Evolutionary conservation across 306 rosid genomes (phyloP).

Genomic region (Cucumis cinereus): DNA sequence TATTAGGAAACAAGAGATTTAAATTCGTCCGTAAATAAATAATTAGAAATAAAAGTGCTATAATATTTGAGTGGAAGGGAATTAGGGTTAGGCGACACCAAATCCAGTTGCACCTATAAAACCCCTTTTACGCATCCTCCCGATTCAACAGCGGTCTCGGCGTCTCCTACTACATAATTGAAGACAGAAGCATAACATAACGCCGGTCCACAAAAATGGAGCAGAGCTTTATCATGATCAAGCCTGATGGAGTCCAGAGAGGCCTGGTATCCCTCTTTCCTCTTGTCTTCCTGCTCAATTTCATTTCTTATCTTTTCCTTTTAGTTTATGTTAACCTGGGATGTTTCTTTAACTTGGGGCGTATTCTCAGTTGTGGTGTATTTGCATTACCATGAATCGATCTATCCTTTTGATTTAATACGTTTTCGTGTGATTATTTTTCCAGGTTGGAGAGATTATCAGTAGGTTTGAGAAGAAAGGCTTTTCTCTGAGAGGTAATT

Average conservation of each 20-base stretch:
- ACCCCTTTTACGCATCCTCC: background rate
- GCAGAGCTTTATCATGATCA: conserved; percentile 13
- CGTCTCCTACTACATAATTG: background rate
- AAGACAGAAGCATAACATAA: background rate
- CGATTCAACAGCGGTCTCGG: background rate
- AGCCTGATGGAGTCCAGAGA: conserved; percentile 14
- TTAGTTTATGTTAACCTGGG: too few species aligned
- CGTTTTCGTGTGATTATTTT: background rate
- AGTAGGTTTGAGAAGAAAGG: conserved; percentile 97
- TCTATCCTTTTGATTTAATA: background rate
- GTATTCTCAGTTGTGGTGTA: background rate
- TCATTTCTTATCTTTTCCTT: background rate
- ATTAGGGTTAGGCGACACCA: background rate
- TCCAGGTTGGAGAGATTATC: conserved; percentile 77
- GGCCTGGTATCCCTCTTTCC: background rate
- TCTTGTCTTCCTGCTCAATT: background rate
- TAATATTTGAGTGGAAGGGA: background rate
- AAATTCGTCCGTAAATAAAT: too few species aligned
- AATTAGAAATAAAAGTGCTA: too few species aligned
- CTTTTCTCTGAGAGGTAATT: conserved; percentile 60
- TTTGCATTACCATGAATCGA: background rate
- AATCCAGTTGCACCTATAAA: background rate
- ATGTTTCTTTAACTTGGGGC: background rate
- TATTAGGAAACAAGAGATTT: too few species aligned
- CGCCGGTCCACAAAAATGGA: conserved; percentile 2